phyloP scores from a whole-genome alignment of 2,329 filamentous ascomycete species.

The Volutella citrinella region DNA sequence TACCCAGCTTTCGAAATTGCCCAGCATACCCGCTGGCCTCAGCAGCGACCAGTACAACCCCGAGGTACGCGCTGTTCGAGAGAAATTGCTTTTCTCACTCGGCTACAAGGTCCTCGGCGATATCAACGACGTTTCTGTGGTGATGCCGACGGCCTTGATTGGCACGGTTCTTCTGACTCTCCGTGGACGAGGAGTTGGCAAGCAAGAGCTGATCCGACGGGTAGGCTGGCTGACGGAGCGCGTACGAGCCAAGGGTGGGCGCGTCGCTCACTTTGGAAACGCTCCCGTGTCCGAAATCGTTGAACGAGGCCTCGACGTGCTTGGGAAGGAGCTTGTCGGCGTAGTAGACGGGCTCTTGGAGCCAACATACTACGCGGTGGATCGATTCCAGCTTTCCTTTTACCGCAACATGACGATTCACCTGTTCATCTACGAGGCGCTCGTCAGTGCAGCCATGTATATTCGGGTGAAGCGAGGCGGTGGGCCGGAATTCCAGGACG shows the following conservation, averaged over 20 bases:
- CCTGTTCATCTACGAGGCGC: constrained; percentile 88
- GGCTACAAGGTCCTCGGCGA: constrained; percentile 91
- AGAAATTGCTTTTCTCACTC: constrained; percentile 77
- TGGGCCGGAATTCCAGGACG: constrained; percentile 76
- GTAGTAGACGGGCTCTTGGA: constrained; percentile 76
- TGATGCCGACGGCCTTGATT: constrained; percentile 96
- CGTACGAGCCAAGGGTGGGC: constrained; percentile 80
- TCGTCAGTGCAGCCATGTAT: constrained; percentile 90
- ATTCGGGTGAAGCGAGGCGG: constrained; percentile 87
- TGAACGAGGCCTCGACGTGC: constrained; percentile 83
- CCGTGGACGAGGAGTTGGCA: constrained; percentile 86
- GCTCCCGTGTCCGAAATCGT: constrained; percentile 78
- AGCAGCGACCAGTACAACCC: constrained; percentile 46
- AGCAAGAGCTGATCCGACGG: constrained; percentile 76
- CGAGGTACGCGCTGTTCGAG: constrained; percentile 53
- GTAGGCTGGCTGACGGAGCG: constrained; percentile 87
- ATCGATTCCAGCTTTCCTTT: constrained; percentile 95
- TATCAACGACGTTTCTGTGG: constrained; percentile 93
- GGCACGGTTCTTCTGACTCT: constrained; percentile 91
- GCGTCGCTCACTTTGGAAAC: constrained; percentile 89
- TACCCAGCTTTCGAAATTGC: constrained; percentile 63
- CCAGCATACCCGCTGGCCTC: constrained; percentile 39
- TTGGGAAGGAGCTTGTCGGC: constrained; percentile 86
- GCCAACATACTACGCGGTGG: constrained; percentile 90
- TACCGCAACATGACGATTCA: constrained; percentile 99